A percentile compares a stretch with the other conserved stretches of the same genome.
Conservation (phyloP, 148 eudicot species). For the Vaccinium vitisidaea region DNA sequence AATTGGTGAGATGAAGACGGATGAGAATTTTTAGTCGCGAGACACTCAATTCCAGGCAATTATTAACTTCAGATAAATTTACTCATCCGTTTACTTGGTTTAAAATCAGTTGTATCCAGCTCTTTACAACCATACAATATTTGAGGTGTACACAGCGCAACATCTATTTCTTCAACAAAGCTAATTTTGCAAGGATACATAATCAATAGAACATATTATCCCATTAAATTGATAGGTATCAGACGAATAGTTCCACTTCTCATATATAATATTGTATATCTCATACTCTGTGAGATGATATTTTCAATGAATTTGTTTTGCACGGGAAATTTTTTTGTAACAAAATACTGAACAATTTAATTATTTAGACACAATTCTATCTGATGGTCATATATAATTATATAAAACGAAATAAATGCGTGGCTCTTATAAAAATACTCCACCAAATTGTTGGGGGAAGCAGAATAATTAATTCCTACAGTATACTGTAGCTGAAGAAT, state of each 20-base stretch:
- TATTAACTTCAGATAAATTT: neutral
- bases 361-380: no score
- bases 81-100: neutral
- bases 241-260: neutral
- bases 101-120: neutral
- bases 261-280: neutral
- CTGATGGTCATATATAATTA: no score
- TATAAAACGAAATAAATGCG: no score
- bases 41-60: neutral
- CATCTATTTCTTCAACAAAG: no score
- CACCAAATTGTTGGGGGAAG: neutral
- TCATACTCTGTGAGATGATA: neutral
- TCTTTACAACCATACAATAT: neutral
- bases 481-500: no score
- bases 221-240: neutral
- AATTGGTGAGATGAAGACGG: no score
- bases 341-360: neutral
- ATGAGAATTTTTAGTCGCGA: neutral
- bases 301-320: neutral
- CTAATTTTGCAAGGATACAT: neutral
- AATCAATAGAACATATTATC: no score
- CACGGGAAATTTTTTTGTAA: no score
- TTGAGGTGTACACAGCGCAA: neutral
- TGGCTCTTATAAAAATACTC: neutral
- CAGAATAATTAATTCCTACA: neutral